Base-by-base conservation (phyloP, 495 filamentous ascomycete species). In the Podospora pseudopauciseta region DNA sequence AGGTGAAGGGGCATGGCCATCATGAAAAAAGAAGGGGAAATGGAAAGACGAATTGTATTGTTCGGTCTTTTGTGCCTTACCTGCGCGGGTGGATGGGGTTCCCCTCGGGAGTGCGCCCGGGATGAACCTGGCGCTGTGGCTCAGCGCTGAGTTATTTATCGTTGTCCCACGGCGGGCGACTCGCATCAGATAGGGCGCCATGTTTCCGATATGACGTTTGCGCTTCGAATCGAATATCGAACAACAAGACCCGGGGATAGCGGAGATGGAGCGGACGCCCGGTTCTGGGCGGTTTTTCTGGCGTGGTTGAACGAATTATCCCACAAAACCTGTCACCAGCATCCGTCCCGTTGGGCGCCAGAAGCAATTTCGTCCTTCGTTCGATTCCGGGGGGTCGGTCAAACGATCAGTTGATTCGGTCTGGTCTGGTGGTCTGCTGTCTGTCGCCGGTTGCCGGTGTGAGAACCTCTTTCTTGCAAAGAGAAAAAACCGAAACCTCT, bases 101-200 rank as follows among this genome's bases (percentile, higher is more conserved):
- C 70, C 63, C 58, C 63, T 63, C 60, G 58, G 15, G n/a, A 20
- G 7, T 19, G 20, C 5, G n/a, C 30, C 56, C 2, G 61, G 59
- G 39, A 61, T 57, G n/a, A 64, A 65, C 65, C 69, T 59, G 53
- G 62, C 56, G 55, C 69, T 63, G 23, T 61, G 23, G 6, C 57
- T 62, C 44, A 65, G 39, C 30, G 59, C 66, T 65, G 70, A 66
- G 67, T 65, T 53, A 60, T 67, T 66, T 28, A 65, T 55, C 19
- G 64, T 66, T 58, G 69, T 57, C 64, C 60, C 67, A 61, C 70
- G 64, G 19, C 70, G 66, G 61, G 70, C 64, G 64, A 68, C 11
- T 28, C 66, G 70, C 64, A 63, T 39, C 64, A 69, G 27, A 15
- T 67, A 65, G 60, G 70, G 64, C 49, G 70, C 70, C 70, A 71